Percentiles rank a stretch among this genome's conserved stretches.
Conservation (phyloP, 441 rosid genomes). For the Erysimum pusillum region DNA sequence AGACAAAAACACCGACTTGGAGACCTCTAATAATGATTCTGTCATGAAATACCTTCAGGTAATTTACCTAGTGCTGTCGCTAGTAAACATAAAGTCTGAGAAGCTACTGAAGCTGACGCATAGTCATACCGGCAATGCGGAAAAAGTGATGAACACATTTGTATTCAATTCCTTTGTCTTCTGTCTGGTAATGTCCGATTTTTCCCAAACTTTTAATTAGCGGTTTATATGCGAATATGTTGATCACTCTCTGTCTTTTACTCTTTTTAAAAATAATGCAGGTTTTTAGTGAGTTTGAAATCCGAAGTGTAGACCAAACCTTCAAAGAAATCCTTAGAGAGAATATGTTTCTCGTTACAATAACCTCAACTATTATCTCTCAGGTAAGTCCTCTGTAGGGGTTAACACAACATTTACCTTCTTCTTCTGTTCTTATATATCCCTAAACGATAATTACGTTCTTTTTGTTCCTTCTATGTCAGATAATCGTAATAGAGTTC, state of each 20-base stretch:
- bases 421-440: neutral
- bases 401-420: neutral
- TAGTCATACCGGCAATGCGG: constrained; percentile 16
- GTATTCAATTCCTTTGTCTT: constrained; percentile 18
- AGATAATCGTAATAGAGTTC: constrained; percentile 13
- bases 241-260: constrained; percentile 5
- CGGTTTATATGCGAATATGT: neutral
- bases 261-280: neutral
- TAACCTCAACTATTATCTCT: neutral
- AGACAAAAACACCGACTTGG: neutral
- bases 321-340: neutral
- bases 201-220: neutral
- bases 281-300: constrained; percentile 29
- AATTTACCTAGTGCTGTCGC: neutral
- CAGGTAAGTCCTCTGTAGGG: constrained; percentile 23
- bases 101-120: constrained; percentile 16
- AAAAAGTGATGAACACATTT: constrained; percentile 36
- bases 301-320: constrained; percentile 2
- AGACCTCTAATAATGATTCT: constrained; percentile 11
- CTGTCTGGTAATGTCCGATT: constrained; percentile 21
- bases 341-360: constrained; percentile 19
- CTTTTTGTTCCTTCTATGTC: neutral
- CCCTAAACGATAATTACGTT: neutral
- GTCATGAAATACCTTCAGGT: constrained; percentile 28
- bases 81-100: neutral